Evolutionary conservation across 2,329 filamentous ascomycete species (phyloP).

Genomic region (Graphilbum fragrans): DNA sequence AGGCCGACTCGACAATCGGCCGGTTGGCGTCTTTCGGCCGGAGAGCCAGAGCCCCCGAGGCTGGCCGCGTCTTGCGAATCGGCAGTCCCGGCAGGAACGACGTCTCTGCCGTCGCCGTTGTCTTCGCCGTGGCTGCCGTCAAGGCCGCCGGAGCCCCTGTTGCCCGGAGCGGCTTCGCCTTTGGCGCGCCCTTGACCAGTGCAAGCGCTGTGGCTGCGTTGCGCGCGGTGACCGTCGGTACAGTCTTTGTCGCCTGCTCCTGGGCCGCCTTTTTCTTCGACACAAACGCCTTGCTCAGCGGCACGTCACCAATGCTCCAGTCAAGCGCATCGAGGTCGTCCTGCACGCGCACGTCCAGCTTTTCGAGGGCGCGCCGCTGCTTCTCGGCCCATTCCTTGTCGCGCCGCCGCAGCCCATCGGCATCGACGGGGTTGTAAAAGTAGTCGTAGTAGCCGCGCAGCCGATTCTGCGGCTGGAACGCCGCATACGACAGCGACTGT

Average conservation of each 20-base stretch:
- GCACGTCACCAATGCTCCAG: conserved; percentile 46
- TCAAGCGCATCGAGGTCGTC: conserved; percentile 51
- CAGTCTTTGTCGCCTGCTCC: conserved; percentile 9
- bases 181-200: conserved; percentile 16
- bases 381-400: conserved; percentile 49
- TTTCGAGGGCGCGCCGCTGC: conserved; percentile 36
- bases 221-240: conserved; percentile 42
- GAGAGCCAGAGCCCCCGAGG: conserved; percentile 2
- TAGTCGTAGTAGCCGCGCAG: conserved; percentile 49
- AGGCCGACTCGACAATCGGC: conserved; percentile 47
- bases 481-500: conserved; percentile 44
- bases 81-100: conserved; percentile 6
- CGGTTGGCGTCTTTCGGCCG: conserved; percentile 4
- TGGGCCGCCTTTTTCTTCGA: conserved; percentile 10
- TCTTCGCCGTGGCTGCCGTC: no score
- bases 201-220: conserved; percentile 41
- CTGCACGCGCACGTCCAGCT: conserved; percentile 55
- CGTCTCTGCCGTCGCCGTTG: conserved; percentile 9
- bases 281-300: conserved; percentile 29
- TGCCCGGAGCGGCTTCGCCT: no score
- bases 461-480: conserved; percentile 44
- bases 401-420: conserved; percentile 50
- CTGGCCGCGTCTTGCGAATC: conserved; percentile 3
- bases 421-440: conserved; percentile 52
- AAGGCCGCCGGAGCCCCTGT: no score